Evolutionary conservation across 2,329 filamentous ascomycete genomes (phyloP).

Genomic region (Aureobasidium subglaciale): DNA sequence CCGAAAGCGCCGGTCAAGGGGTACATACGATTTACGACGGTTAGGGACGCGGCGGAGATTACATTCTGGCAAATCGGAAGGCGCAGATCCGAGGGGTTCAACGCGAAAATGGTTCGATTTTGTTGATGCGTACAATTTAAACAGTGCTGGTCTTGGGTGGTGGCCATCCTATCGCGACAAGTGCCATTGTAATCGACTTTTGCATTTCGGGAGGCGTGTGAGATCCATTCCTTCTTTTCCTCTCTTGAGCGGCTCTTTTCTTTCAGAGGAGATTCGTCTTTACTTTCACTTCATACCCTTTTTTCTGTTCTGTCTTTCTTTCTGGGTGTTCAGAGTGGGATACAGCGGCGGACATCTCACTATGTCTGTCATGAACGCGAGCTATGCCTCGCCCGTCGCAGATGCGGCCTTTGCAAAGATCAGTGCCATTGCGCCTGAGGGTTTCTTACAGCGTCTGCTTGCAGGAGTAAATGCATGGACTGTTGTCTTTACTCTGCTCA

Average conservation of each 20-base stretch:
- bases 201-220: background rate
- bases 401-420: conserved; percentile 53
- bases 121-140: conserved; percentile 11
- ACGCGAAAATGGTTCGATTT: conserved; percentile 13
- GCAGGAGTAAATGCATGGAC: conserved; percentile 58
- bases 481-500: conserved; percentile 61
- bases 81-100: conserved; percentile 1
- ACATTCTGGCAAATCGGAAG: background rate
- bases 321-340: background rate
- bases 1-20: background rate
- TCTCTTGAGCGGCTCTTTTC: background rate
- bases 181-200: background rate
- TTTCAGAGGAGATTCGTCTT: background rate
- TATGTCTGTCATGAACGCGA: conserved; percentile 47
- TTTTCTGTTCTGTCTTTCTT: background rate
- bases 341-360: background rate
- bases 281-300: background rate
- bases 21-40: conserved; percentile 1
- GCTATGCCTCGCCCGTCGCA: conserved; percentile 63
- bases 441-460: conserved; percentile 49
- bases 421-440: conserved; percentile 35
- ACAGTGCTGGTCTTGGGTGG: background rate
- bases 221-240: conserved; percentile 7
- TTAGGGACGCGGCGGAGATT: conserved; percentile 6
- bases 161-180: background rate